phyloP scores from a whole-genome alignment of 164 flowering plant species.

The Vitis rotundifolia region DNA sequence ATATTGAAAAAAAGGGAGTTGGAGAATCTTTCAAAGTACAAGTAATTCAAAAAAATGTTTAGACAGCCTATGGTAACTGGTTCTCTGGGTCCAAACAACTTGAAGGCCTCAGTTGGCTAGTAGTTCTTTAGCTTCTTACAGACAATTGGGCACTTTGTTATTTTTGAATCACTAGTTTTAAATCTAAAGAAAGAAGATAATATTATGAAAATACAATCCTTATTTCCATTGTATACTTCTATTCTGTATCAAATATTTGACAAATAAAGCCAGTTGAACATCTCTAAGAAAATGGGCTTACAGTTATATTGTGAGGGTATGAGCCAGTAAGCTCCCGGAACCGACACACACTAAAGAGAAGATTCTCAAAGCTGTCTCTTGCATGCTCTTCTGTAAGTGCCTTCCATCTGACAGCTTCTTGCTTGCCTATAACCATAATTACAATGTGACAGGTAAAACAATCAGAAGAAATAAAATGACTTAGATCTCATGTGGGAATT shows the following conservation, averaged over 20 bases:
- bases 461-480: background rate
- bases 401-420: constrained; percentile 70
- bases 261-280: too few relatives aligned
- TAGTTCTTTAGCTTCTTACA: background rate
- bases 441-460: background rate
- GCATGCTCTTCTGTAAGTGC: constrained; percentile 98
- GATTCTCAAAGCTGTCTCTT: constrained; percentile 97
- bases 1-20: too few relatives aligned
- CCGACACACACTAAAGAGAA: constrained; percentile 93
- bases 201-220: background rate
- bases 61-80: background rate
- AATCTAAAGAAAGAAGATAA: background rate
- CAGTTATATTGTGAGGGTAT: constrained; percentile 88
- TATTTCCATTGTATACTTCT: background rate
- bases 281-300: constrained; percentile 31
- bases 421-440: constrained; percentile 46
- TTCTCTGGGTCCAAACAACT: background rate
- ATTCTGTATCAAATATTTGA: background rate
- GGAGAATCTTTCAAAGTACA: too few relatives aligned
- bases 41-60: too few relatives aligned
- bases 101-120: background rate
- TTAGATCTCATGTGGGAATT: background rate
- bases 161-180: background rate
- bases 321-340: constrained; percentile 94
- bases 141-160: background rate